Conservation (phyloP, 1,284 basidiomycete species). For the Schizophyllum amplum region DNA sequence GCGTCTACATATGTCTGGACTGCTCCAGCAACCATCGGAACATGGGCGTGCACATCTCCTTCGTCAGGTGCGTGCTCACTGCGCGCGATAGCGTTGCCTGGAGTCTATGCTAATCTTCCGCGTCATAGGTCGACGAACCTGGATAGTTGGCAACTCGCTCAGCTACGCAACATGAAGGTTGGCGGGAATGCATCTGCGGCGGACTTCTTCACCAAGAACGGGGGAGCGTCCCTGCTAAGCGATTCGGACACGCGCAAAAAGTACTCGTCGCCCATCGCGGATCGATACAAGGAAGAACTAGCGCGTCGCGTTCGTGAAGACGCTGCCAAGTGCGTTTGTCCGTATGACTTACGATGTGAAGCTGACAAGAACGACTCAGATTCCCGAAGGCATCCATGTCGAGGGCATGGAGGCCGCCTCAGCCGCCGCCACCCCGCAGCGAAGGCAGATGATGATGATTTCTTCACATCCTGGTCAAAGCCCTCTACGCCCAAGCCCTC, state of each 20-base stretch:
- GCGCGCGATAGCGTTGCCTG: not conserved
- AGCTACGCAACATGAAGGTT: conserved; percentile 94
- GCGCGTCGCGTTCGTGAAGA: conserved; percentile 80
- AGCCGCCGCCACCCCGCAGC: conserved; percentile 31
- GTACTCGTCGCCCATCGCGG: conserved; percentile 79
- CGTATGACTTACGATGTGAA: not conserved
- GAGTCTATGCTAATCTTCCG: not conserved
- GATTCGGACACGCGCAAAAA: conserved; percentile 84
- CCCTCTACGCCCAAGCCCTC: conserved; percentile 52
- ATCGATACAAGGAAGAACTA: conserved; percentile 91
- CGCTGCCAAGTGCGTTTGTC: conserved; percentile 43
- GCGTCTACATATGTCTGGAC: conserved; percentile 96
- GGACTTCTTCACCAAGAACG: conserved; percentile 89
- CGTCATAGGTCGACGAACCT: conserved; percentile 84
- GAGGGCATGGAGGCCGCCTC: conserved; percentile 61
- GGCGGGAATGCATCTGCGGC: conserved; percentile 88
- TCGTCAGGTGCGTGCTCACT: conserved; percentile 70
- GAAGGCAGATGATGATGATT: conserved; percentile 72
- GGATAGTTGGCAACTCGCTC: conserved; percentile 88
- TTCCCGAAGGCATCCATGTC: conserved; percentile 71
- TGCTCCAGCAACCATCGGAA: conserved; percentile 95
- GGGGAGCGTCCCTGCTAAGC: conserved; percentile 62
- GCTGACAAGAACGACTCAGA: conserved; percentile 28
- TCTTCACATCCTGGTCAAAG: conserved; percentile 96
- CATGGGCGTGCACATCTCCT: conserved; percentile 97